phyloP scores from a whole-genome alignment of 1,139 yeast species.

The Debaryomycetaceae sp. region DNA sequence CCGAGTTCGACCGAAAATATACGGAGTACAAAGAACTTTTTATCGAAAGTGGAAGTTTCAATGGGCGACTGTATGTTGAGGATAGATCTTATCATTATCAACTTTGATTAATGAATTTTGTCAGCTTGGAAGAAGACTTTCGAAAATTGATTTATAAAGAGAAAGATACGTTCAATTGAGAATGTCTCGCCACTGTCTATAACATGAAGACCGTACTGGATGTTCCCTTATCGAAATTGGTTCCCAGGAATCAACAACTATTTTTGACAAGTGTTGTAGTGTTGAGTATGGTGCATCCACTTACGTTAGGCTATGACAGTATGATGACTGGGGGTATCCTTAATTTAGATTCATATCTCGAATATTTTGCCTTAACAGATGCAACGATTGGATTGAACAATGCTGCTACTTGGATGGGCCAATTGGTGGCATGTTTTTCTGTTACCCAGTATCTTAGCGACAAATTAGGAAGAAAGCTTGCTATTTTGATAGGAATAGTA shows the following conservation, averaged over 20 bases:
- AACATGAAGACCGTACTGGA: conserved; percentile 1
- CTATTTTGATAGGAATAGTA: conserved; percentile 10
- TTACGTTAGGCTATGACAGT: conserved; percentile 11
- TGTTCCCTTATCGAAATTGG: conserved; percentile 5
- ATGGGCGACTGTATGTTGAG: too few relatives aligned
- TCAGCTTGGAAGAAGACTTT: too few relatives aligned
- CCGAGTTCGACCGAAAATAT: too few relatives aligned
- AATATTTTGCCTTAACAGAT: conserved; percentile 10
- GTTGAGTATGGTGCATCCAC: conserved; percentile 12
- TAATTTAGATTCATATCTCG: conserved; percentile 11
- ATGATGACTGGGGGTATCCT: conserved; percentile 13
- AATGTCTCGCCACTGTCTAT: too few relatives aligned
- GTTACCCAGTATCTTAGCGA: conserved; percentile 9
- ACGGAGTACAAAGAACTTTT: too few relatives aligned
- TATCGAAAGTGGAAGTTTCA: too few relatives aligned
- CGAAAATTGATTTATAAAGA: too few relatives aligned
- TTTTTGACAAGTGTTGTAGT: conserved; percentile 6
- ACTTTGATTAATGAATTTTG: too few relatives aligned
- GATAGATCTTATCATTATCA: too few relatives aligned
- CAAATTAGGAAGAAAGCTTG: conserved; percentile 12
- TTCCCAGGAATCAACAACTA: conserved; percentile 6
- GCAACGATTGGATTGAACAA: conserved; percentile 13
- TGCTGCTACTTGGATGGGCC: conserved; percentile 14
- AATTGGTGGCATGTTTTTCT: conserved; percentile 7
- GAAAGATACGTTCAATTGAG: too few relatives aligned